These are phyloP conservation scores for Lasiosphaeria miniovina DNA, from an alignment of 495 filamentous ascomycete species.

Conservation along the genomic window DNA sequence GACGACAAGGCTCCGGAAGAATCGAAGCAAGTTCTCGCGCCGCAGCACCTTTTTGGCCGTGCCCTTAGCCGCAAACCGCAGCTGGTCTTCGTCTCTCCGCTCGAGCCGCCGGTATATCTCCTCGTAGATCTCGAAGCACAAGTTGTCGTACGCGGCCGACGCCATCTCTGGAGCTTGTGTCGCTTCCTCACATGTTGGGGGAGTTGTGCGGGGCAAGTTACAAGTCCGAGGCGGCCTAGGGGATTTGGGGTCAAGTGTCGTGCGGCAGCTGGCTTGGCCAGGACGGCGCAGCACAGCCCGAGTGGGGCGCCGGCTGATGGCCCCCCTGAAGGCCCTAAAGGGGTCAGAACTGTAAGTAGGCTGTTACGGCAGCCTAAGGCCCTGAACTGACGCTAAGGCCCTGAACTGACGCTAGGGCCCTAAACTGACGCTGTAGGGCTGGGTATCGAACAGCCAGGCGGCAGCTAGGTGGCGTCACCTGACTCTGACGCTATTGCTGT, in stretches of 20 bases:
- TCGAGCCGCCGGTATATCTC: conserved; percentile 22
- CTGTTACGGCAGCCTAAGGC: neutral
- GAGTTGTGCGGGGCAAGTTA: neutral
- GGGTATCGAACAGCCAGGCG: too few relatives aligned
- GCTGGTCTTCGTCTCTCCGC: conserved; percentile 17
- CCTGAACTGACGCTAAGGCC: too few relatives aligned
- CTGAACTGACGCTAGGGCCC: too few relatives aligned
- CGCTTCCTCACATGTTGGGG: neutral
- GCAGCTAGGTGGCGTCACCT: too few relatives aligned
- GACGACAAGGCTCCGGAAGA: conserved; percentile 27
- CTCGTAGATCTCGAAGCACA: conserved; percentile 15
- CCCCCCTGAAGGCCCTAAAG: neutral
- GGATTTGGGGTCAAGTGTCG: neutral
- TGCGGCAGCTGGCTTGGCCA: neutral
- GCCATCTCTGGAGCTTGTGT: conserved; percentile 4
- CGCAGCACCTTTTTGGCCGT: conserved; percentile 28
- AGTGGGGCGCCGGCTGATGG: neutral
- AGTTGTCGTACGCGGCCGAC: conserved; percentile 10
- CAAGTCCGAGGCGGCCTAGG: neutral
- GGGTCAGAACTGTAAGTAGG: neutral
- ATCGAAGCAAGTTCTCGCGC: conserved; percentile 17
- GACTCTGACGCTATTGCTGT: too few relatives aligned
- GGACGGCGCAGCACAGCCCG: neutral
- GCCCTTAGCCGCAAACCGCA: conserved; percentile 28
- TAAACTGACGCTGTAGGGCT: too few relatives aligned